Conservation (phyloP, 1,284 basidiomycete species). For the Heliocybe sulcata region DNA sequence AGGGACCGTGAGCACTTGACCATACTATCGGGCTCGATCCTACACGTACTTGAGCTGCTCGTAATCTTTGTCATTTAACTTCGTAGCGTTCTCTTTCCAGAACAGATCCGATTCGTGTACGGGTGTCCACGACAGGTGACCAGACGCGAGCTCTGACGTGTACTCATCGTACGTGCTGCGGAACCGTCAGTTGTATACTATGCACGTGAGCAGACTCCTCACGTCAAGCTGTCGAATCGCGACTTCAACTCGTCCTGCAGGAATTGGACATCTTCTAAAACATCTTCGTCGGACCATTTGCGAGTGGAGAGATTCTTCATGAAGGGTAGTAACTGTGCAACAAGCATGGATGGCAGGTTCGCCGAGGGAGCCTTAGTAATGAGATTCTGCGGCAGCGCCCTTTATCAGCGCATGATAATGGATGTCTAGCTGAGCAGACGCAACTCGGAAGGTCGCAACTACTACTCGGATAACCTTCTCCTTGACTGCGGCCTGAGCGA, state of each 20-base stretch:
- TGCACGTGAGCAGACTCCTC: slow-evolving; percentile 17
- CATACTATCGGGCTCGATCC: neutral
- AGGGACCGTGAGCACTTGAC: neutral
- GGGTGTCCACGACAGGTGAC: slow-evolving; percentile 91
- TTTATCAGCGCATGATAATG: neutral
- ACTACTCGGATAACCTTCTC: slow-evolving; percentile 98
- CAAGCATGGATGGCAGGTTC: slow-evolving; percentile 91
- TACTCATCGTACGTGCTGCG: slow-evolving; percentile 93
- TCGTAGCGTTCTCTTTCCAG: slow-evolving; percentile 92
- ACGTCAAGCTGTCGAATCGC: slow-evolving; percentile 88
- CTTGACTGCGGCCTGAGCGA: slow-evolving; percentile 89
- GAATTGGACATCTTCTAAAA: slow-evolving; percentile 87
- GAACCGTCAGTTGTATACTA: neutral
- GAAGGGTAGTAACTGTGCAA: slow-evolving; percentile 82
- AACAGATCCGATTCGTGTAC: slow-evolving; percentile 96
- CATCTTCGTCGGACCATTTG: slow-evolving; percentile 94
- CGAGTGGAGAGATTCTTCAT: slow-evolving; percentile 77
- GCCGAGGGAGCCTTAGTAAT: slow-evolving; percentile 73
- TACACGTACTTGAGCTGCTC: slow-evolving; percentile 69
- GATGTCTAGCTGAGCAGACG: neutral
- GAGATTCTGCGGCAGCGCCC: slow-evolving; percentile 60
- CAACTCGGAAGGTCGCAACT: slow-evolving; percentile 79
- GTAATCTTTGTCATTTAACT: slow-evolving; percentile 76
- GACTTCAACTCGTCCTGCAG: slow-evolving; percentile 76
- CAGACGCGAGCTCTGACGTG: slow-evolving; percentile 82